phyloP scores from a whole-genome alignment of 768 basidiomycete genomes.

The Phylloporus sp. region DNA sequence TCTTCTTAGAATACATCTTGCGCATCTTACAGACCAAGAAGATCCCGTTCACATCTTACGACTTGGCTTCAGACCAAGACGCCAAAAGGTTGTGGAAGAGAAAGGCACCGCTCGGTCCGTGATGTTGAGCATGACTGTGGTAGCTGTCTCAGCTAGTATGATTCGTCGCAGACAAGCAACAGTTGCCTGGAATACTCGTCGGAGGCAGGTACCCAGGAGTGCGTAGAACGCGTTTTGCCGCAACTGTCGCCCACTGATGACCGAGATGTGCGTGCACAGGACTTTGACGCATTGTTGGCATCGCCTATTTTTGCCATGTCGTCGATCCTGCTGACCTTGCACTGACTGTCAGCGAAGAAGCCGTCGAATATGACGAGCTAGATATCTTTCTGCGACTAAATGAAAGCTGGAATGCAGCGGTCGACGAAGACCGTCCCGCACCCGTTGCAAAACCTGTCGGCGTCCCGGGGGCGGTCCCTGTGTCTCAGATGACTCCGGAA shows the following conservation, averaged over 20 bases:
- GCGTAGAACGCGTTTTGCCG: constrained; percentile 27
- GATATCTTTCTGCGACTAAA: constrained; percentile 66
- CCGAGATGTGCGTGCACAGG: constrained; percentile 35
- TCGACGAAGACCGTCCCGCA: constrained; percentile 57
- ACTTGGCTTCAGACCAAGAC: constrained; percentile 78
- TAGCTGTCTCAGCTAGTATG: background rate
- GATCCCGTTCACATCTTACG: constrained; percentile 75
- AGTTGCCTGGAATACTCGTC: constrained; percentile 78
- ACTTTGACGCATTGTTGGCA: constrained; percentile 69
- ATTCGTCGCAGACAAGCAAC: constrained; percentile 61
- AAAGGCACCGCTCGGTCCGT: constrained; percentile 64
- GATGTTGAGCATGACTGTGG: background rate
- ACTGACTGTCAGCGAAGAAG: constrained; percentile 62
- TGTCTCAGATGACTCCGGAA: constrained; percentile 77
- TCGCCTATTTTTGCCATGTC: background rate
- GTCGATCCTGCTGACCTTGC: constrained; percentile 7
- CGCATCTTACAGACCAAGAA: constrained; percentile 83
- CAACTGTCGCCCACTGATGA: constrained; percentile 2
- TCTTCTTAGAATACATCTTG: constrained; percentile 62
- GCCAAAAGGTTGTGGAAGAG: constrained; percentile 79
- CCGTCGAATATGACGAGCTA: constrained; percentile 74
- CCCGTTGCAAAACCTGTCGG: constrained; percentile 62
- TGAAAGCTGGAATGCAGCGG: constrained; percentile 56
- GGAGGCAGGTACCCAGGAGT: constrained; percentile 76
- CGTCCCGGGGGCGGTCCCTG: constrained; percentile 72